Conservation (phyloP, 768 basidiomycete genomes). For the Leccinum obscurum region DNA sequence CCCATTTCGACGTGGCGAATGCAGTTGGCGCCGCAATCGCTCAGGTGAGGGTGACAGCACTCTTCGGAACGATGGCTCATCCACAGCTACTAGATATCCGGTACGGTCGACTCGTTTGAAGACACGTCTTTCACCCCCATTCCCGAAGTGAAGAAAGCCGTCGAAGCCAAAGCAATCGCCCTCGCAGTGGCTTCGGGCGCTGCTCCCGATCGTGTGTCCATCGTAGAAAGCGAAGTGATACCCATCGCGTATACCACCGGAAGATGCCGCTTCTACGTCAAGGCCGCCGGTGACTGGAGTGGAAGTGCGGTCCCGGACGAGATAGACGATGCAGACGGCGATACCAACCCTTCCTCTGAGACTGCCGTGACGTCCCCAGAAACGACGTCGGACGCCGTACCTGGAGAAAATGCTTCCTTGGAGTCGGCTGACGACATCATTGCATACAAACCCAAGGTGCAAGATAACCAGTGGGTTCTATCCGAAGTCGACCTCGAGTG, state of each 20-base stretch:
- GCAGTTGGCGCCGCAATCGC: slow-evolving; percentile 58
- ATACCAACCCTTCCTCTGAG: slow-evolving; percentile 4
- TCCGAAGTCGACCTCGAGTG: slow-evolving; percentile 53
- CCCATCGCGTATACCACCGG: slow-evolving; percentile 40
- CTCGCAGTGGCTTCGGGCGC: slow-evolving; percentile 49
- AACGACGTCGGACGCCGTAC: slow-evolving; percentile 5
- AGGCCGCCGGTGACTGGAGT: slow-evolving; percentile 56
- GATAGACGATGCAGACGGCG: slow-evolving; percentile 16
- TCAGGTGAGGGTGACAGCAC: slow-evolving; percentile 25
- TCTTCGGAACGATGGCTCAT: slow-evolving; percentile 5
- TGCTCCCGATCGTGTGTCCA: slow-evolving; percentile 39
- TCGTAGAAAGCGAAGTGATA: slow-evolving; percentile 57
- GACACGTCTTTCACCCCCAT: slow-evolving; percentile 38
- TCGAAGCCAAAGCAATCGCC: slow-evolving; percentile 42
- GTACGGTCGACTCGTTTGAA: slow-evolving; percentile 46
- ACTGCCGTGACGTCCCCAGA: background rate
- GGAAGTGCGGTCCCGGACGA: slow-evolving; percentile 26
- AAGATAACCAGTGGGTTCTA: slow-evolving; percentile 44
- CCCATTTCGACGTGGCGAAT: slow-evolving; percentile 57
- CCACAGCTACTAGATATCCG: slow-evolving; percentile 39
- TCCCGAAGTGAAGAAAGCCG: slow-evolving; percentile 31
- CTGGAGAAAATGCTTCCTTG: slow-evolving; percentile 17
- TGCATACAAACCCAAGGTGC: slow-evolving; percentile 40
- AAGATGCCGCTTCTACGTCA: slow-evolving; percentile 49
- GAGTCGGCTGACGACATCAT: slow-evolving; percentile 28